phyloP scores from a whole-genome alignment of 83 land plant genomes.

The Thuja plicata region DNA sequence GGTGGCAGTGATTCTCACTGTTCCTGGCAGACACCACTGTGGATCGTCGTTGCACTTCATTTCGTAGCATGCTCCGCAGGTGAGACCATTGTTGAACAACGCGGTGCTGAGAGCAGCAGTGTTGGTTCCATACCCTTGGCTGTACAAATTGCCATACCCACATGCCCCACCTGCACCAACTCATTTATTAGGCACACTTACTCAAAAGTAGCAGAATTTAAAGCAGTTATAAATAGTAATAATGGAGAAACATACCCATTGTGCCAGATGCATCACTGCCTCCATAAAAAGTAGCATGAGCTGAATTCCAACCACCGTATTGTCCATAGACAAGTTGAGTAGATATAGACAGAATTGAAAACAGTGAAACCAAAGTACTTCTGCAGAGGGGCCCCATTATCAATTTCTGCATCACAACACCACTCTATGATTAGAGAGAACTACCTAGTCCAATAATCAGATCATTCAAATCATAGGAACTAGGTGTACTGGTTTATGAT shows the following conservation, averaged over 20 bases:
- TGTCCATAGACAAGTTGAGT: not conserved
- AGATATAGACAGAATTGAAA: no score
- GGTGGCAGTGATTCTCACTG: not conserved
- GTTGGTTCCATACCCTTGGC: not conserved
- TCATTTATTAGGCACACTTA: not conserved
- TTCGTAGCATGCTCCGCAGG: not conserved
- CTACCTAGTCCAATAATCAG: no score
- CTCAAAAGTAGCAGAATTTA: not conserved
- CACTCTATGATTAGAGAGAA: no score
- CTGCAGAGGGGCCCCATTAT: no score
- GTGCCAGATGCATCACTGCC: not conserved
- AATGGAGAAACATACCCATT: not conserved
- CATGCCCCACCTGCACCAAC: not conserved
- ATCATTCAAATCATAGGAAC: no score
- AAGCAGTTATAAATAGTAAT: no score
- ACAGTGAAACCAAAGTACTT: no score
- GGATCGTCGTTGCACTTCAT: not conserved
- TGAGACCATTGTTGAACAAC: not conserved
- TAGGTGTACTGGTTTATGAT: no score
- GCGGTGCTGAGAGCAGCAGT: not conserved
- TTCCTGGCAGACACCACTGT: not conserved
- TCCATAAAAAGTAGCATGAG: not conserved
- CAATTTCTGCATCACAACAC: no score
- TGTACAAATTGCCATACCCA: not conserved
- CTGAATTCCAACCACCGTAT: not conserved